Percentiles rank a stretch among this genome's conserved stretches.
Evolutionary conservation across 352 stramenopile genomes (phyloP).

Genomic region (Globisporangium canariense): DNA sequence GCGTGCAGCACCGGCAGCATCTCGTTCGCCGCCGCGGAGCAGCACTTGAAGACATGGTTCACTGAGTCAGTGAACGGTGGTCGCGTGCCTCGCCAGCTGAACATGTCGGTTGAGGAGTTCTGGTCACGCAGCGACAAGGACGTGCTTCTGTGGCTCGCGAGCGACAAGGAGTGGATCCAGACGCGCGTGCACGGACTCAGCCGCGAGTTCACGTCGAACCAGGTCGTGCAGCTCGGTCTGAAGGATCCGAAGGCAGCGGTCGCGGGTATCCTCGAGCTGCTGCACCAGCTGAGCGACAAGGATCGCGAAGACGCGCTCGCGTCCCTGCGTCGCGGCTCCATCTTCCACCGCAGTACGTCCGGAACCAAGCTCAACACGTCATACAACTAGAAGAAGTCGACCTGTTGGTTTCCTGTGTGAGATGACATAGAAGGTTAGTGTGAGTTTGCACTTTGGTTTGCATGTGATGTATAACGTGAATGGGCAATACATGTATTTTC

Average conservation of each 20-base stretch:
- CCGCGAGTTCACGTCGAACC: conserved; percentile 64
- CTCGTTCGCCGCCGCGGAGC: conserved; percentile 52
- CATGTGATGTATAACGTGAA: conserved; percentile 4
- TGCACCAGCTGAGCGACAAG: conserved; percentile 80
- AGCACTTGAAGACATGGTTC: conserved; percentile 79
- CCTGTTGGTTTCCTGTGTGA: neutral
- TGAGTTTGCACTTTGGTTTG: conserved; percentile 2
- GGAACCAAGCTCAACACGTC: conserved; percentile 35
- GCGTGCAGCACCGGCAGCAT: conserved; percentile 32
- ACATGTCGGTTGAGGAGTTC: conserved; percentile 60
- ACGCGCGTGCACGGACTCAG: conserved; percentile 50
- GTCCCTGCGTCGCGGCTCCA: conserved; percentile 76
- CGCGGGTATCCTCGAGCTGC: conserved; percentile 77
- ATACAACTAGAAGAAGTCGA: conserved; percentile 10
- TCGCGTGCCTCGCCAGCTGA: conserved; percentile 57
- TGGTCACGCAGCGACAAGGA: conserved; percentile 74
- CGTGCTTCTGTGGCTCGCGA: conserved; percentile 73
- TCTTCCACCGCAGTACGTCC: conserved; percentile 78
- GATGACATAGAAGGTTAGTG: conserved; percentile 8
- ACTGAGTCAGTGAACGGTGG: conserved; percentile 75
- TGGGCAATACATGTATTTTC: conserved; percentile 8
- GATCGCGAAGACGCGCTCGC: conserved; percentile 82
- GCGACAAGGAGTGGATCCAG: conserved; percentile 78
- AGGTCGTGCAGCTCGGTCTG: conserved; percentile 75
- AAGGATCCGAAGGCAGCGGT: conserved; percentile 83